Conservation (phyloP, 352 stramenopile genomes). For the Nannochloropsis limnetica region DNA sequence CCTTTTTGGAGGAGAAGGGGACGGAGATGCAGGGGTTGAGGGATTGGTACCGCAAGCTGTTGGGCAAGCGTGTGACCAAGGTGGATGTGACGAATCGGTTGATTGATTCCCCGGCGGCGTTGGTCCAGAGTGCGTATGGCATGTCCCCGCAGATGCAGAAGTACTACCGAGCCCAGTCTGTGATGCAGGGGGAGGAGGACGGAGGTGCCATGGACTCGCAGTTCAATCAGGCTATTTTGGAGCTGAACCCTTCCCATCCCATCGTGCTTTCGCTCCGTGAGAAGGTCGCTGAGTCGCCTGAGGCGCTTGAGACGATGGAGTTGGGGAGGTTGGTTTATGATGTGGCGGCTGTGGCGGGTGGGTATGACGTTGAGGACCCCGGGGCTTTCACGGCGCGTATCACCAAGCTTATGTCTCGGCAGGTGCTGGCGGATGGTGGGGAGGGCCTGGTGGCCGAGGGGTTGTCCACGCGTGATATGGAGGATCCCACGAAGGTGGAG, state of each 20-base stretch:
- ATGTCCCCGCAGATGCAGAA: constrained; percentile 70
- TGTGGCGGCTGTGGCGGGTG: constrained; percentile 66
- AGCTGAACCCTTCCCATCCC: constrained; percentile 70
- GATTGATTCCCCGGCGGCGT: constrained; percentile 59
- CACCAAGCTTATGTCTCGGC: constrained; percentile 57
- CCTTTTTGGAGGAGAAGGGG: constrained; percentile 26
- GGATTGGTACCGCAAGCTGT: constrained; percentile 48
- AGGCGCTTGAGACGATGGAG: constrained; percentile 58
- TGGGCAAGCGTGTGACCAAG: constrained; percentile 51
- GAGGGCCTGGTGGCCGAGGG: not conserved
- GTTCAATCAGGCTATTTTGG: constrained; percentile 61
- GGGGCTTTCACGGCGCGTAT: constrained; percentile 62
- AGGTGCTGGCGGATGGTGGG: not conserved
- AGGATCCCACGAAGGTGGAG: constrained; percentile 20
- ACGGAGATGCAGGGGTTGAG: constrained; percentile 43
- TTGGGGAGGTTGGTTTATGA: constrained; percentile 65
- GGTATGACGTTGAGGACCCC: constrained; percentile 68
- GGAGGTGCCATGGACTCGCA: constrained; percentile 52
- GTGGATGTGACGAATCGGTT: constrained; percentile 63
- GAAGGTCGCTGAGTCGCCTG: constrained; percentile 55
- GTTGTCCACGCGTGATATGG: constrained; percentile 1
- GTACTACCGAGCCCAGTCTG: constrained; percentile 67
- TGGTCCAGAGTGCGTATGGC: constrained; percentile 69
- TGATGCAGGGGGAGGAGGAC: constrained; percentile 59
- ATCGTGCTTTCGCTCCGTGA: constrained; percentile 62